These are phyloP conservation scores for Zygosaccharomyces pseudorouxii DNA, from an alignment of 805 yeast species.

Conservation along the genomic window DNA sequence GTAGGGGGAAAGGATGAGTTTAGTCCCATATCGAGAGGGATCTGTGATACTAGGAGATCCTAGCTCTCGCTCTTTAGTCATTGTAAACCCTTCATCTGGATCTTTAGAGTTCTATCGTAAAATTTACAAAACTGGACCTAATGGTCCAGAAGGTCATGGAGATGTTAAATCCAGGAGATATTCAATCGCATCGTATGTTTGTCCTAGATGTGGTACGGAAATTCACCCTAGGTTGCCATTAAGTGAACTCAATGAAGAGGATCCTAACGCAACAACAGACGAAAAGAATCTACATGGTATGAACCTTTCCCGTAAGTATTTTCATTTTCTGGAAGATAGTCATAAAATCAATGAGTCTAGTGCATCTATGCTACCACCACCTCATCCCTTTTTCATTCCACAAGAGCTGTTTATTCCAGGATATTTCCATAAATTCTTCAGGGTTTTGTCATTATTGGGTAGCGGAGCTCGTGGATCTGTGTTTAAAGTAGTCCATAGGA, in stretches of 20 bases:
- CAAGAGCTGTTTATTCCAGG: constrained; percentile 70
- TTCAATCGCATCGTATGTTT: constrained; percentile 25
- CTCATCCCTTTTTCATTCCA: constrained; percentile 37
- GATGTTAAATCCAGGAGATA: constrained; percentile 3
- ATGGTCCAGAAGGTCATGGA: constrained; percentile 5
- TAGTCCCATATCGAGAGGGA: constrained; percentile 27
- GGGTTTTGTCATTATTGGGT: constrained; percentile 57
- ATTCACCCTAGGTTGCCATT: constrained; percentile 12
- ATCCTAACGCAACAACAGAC: background rate
- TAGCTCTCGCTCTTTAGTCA: constrained; percentile 27
- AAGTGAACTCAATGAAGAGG: background rate
- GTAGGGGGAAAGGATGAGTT: constrained; percentile 18
- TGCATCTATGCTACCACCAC: constrained; percentile 11
- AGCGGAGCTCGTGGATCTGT: constrained; percentile 85
- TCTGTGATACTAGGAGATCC: constrained; percentile 31
- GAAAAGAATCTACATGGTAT: constrained; percentile 1
- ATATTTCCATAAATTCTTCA: constrained; percentile 70
- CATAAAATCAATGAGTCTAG: constrained; percentile 12
- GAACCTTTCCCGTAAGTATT: constrained; percentile 21
- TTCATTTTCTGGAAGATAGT: constrained; percentile 20
- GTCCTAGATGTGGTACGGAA: constrained; percentile 33
- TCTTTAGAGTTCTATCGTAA: constrained; percentile 25
- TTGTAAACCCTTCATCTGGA: constrained; percentile 27
- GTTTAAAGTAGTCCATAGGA: constrained; percentile 74
- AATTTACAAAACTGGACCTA: constrained; percentile 9